Percentiles rank a stretch among this genome's conserved stretches.
phyloP scores from a whole-genome alignment of 495 filamentous ascomycete species.

The Penicillium bialowiezense region DNA sequence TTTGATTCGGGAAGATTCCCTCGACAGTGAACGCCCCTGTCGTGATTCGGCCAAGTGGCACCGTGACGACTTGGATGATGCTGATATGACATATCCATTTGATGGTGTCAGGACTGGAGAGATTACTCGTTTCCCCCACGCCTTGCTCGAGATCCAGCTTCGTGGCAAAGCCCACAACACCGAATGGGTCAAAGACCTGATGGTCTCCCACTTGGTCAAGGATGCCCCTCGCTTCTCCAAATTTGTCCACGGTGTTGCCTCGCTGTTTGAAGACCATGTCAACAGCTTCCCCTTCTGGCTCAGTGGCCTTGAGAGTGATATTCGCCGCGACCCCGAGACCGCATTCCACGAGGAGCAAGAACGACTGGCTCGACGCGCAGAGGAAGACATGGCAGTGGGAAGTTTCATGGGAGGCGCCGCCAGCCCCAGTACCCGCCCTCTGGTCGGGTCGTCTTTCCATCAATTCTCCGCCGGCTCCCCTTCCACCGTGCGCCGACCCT shows the following conservation, averaged over 20 bases:
- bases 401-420: constrained; percentile 63
- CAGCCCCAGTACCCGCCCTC: constrained; percentile 42
- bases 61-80: constrained; percentile 80
- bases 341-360: constrained; percentile 93
- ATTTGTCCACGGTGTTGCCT: constrained; percentile 89
- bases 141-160: constrained; percentile 89
- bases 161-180: constrained; percentile 70
- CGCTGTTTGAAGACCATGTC: constrained; percentile 91
- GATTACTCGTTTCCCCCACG: constrained; percentile 87
- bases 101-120: constrained; percentile 81
- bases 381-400: constrained; percentile 86
- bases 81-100: constrained; percentile 83
- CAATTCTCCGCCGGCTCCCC: constrained; percentile 22
- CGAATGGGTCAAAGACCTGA: constrained; percentile 88
- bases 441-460: constrained; percentile 57
- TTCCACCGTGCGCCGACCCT: constrained; percentile 20
- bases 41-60: constrained; percentile 89
- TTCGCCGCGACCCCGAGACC: constrained; percentile 83
- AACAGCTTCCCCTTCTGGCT: constrained; percentile 97
- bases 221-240: constrained; percentile 89
- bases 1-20: constrained; percentile 85
- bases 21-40: constrained; percentile 82
- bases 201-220: constrained; percentile 88
- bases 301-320: constrained; percentile 83
- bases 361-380: constrained; percentile 69